phyloP scores from a whole-genome alignment of 1,139 yeast species.

The Kurtzmaniella quercitrusa region DNA sequence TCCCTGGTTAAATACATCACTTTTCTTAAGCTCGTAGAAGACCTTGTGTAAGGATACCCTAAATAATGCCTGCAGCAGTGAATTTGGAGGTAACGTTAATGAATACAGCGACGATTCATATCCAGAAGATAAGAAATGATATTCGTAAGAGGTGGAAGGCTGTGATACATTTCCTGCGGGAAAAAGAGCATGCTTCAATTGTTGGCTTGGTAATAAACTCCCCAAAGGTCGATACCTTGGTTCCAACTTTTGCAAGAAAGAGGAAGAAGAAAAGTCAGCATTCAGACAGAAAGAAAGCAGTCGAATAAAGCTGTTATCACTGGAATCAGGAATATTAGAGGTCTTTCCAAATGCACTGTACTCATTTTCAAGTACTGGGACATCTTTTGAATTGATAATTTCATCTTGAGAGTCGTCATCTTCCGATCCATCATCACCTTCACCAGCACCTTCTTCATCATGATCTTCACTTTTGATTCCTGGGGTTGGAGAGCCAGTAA shows the following conservation, averaged over 20 bases:
- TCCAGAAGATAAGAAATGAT: slow-evolving; percentile 42
- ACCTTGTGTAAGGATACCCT: slow-evolving; percentile 41
- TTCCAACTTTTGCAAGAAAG: slow-evolving; percentile 15
- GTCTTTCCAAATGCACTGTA: slow-evolving; percentile 28
- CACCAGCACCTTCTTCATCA: slow-evolving; percentile 13
- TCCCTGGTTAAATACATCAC: slow-evolving; percentile 30
- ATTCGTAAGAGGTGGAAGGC: slow-evolving; percentile 37
- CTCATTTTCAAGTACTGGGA: slow-evolving; percentile 6
- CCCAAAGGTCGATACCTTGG: slow-evolving; percentile 11
- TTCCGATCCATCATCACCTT: slow-evolving; percentile 8
- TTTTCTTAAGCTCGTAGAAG: slow-evolving; percentile 31
- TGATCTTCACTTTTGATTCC: slow-evolving; percentile 11
- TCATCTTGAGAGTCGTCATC: slow-evolving; percentile 10
- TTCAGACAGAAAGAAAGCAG: slow-evolving; percentile 24
- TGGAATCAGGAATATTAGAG: slow-evolving; percentile 14
- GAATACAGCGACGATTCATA: slow-evolving; percentile 40
- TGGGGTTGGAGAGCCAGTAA: slow-evolving; percentile 14
- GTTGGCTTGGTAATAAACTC: slow-evolving; percentile 19
- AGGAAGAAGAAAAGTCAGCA: slow-evolving; percentile 12
- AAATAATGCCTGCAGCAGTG: slow-evolving; percentile 41
- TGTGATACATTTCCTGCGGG: slow-evolving; percentile 27
- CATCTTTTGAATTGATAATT: slow-evolving; percentile 2
- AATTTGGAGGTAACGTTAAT: slow-evolving; percentile 39
- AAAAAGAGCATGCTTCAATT: slow-evolving; percentile 27
- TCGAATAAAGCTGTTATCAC: slow-evolving; percentile 31